Base-by-base conservation (phyloP, 176 grass and related monocot species). In the Hordeum marinum region DNA sequence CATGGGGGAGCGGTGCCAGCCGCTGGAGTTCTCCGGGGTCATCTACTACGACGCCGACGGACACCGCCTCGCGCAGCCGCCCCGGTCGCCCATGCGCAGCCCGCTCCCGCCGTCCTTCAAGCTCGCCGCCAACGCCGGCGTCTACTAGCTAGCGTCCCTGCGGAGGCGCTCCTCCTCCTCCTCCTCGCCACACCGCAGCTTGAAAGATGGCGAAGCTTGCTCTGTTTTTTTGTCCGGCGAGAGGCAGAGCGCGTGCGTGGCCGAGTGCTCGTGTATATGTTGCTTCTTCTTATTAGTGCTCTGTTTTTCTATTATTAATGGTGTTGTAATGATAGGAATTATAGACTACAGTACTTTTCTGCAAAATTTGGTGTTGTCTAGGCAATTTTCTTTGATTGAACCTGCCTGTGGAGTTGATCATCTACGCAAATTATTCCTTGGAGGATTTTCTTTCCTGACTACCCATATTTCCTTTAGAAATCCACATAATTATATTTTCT, bases 31-130 rank as follows among this genome's bases (percentile, higher is more conserved):
- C 94, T 90, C 96, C 60, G 96, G 93, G 0, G 91, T 86, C 63
- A 99, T 99, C 83, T 89, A 92, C 80, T 99, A 99, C 78, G 96
- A 99, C 73, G 85, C 86, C 68, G 79, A 92, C 8, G 96, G 96
- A 0, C 84, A 85, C 7, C 88, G 84, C 75, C 88, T 99, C 58
- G 61, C 83, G 34, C 78, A 80, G 5, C 58, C 89, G 27, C 93
- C 90, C 46, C 82, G 93, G n/a, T 93, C 93, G 68, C 93, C 93
- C 67, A 70, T 95, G 90, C 86, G 93, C 63, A 95, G 90, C 63
- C 93, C 88, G 11, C 55, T 92, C 68, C 89, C 81, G 68, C 39
- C 76, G 3, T 76, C 85, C 23, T 3, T 34, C 62, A 84, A 31
- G 76, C 23, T 84, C 68, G 20, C 40, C 69, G 48, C 85, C 61